A percentile compares a stretch with the other conserved stretches of the same genome.
These are phyloP conservation scores for Boletus reticuloceps DNA, from an alignment of 768 basidiomycete species.

Conservation along the genomic window DNA sequence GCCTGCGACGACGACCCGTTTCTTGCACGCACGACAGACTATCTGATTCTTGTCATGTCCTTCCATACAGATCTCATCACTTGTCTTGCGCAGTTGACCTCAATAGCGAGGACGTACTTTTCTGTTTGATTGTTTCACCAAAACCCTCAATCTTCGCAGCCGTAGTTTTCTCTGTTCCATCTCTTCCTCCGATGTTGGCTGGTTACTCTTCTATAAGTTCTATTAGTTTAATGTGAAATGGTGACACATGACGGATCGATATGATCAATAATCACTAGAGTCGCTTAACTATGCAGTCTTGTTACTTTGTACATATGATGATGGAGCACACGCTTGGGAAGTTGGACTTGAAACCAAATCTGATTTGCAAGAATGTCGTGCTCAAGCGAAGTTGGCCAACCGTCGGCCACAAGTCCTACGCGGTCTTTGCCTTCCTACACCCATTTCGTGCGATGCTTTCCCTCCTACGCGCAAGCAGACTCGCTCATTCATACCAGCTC, in stretches of 20 bases:
- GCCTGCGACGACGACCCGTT: constrained; percentile 32
- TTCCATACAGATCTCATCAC: constrained; percentile 11
- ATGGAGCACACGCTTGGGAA: no score
- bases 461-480: constrained; percentile 34
- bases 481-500: constrained; percentile 13
- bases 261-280: constrained; percentile 15
- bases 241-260: constrained; percentile 13
- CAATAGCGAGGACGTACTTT: constrained; percentile 16
- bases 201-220: constrained; percentile 5
- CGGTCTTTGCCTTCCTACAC: background rate
- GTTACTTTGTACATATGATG: background rate
- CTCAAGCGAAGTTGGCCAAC: background rate
- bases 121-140: constrained; percentile 9
- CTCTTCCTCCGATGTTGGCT: constrained; percentile 14
- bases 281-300: background rate
- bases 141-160: constrained; percentile 9
- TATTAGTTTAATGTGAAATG: constrained; percentile 23
- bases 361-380: constrained; percentile 21
- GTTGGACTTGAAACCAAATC: no score
- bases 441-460: constrained; percentile 18
- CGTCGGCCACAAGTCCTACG: background rate
- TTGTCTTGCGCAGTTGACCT: constrained; percentile 28
- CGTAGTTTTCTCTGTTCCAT: constrained; percentile 12
- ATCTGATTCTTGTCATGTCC: constrained; percentile 31
- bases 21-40: constrained; percentile 37